Conservation (phyloP, 2,329 filamentous ascomycete genomes). For the Penicillium sp. region DNA sequence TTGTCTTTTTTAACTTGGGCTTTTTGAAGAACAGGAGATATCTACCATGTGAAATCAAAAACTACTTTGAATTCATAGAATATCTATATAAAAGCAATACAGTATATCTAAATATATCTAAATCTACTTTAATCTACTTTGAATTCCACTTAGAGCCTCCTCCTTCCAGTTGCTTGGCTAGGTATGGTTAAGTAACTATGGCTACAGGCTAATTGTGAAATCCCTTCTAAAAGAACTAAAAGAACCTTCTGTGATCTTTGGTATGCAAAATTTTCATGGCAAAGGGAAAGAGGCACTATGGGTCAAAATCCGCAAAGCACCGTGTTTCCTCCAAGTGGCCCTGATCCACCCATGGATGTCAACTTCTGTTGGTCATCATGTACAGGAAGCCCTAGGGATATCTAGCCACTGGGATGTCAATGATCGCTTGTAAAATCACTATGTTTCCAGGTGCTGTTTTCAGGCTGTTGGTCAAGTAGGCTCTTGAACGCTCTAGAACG, state of each 20-base stretch:
- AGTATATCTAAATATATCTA: neutral
- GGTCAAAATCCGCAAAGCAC: neutral
- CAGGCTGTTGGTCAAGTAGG: neutral
- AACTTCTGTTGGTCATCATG: neutral
- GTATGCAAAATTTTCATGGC: neutral
- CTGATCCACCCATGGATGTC: neutral
- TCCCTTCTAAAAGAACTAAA: neutral
- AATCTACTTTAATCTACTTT: neutral
- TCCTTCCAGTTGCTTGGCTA: neutral
- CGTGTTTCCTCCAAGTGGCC: neutral
- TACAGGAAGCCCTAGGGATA: neutral
- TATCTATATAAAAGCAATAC: neutral
- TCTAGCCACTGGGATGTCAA: neutral
- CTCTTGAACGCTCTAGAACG: slow-evolving; percentile 73
- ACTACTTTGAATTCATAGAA: neutral
- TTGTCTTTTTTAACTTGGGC: neutral
- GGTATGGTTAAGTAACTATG: neutral
- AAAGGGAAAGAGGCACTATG: neutral
- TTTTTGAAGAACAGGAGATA: neutral
- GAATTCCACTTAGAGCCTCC: neutral
- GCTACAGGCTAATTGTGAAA: neutral
- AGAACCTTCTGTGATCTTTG: neutral
- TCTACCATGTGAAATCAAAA: neutral
- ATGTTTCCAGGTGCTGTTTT: neutral
- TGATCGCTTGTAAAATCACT: neutral